Conservation (phyloP, 495 filamentous ascomycete genomes). For the Trichoderma gamsii region DNA sequence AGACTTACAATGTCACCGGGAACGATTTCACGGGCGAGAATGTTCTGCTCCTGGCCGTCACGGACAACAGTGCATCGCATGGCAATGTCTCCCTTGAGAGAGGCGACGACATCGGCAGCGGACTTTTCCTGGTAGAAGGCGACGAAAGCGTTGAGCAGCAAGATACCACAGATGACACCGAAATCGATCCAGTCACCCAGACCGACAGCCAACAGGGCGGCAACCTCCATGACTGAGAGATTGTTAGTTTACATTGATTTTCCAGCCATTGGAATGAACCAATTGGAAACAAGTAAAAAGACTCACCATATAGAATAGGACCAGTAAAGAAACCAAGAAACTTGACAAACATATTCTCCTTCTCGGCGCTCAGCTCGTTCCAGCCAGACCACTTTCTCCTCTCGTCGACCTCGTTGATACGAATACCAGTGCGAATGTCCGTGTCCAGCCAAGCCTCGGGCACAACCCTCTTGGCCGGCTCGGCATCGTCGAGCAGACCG, state of each 20-base stretch:
- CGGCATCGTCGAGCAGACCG: neutral
- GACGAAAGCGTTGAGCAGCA: slow-evolving; percentile 73
- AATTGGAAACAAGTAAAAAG: neutral
- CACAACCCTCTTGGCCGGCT: slow-evolving; percentile 1
- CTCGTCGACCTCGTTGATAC: slow-evolving; percentile 50
- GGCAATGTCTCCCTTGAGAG: slow-evolving; percentile 77
- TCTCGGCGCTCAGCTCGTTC: slow-evolving; percentile 72
- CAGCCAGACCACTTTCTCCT: slow-evolving; percentile 63
- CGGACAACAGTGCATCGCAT: slow-evolving; percentile 69
- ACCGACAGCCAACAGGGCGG: slow-evolving; percentile 72
- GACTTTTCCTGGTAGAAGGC: slow-evolving; percentile 88
- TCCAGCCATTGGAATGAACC: neutral
- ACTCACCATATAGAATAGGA: slow-evolving; percentile 77
- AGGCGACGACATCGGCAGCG: slow-evolving; percentile 76
- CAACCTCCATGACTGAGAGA: slow-evolving; percentile 71
- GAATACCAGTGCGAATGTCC: slow-evolving; percentile 60
- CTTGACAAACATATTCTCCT: slow-evolving; percentile 70
- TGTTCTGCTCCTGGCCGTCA: slow-evolving; percentile 63
- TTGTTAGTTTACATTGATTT: neutral
- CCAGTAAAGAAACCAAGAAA: slow-evolving; percentile 75
- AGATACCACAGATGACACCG: slow-evolving; percentile 75
- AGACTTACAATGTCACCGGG: slow-evolving; percentile 73
- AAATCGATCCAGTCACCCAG: slow-evolving; percentile 78
- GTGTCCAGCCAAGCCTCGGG: slow-evolving; percentile 69
- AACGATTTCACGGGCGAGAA: slow-evolving; percentile 73